phyloP scores from a whole-genome alignment of 1,139 yeast species.

The Cylindricascospora bacillispora region DNA sequence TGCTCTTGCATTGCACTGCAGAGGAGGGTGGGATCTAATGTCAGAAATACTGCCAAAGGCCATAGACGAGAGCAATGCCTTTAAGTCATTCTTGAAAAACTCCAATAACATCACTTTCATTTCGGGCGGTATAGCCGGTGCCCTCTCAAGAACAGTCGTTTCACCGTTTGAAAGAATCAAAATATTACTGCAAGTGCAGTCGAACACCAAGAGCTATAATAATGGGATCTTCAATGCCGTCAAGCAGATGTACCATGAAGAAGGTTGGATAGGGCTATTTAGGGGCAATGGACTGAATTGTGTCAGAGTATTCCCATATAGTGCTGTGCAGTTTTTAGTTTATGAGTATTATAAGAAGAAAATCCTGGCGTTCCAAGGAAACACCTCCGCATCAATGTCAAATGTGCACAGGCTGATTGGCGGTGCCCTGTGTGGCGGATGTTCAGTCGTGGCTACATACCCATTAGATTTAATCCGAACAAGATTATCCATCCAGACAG shows the following conservation, averaged over 20 bases:
- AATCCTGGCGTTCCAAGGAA: slow-evolving; percentile 30
- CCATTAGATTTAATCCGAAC: slow-evolving; percentile 90
- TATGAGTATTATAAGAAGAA: slow-evolving; percentile 57
- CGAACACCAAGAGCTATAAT: slow-evolving; percentile 42
- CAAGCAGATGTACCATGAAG: slow-evolving; percentile 69
- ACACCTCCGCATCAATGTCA: slow-evolving; percentile 31
- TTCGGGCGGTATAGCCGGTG: slow-evolving; percentile 82
- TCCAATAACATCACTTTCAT: slow-evolving; percentile 53
- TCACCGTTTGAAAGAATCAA: slow-evolving; percentile 94
- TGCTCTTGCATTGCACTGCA: too few species aligned
- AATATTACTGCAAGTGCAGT: slow-evolving; percentile 81
- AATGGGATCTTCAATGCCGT: slow-evolving; percentile 69
- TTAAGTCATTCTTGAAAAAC: slow-evolving; percentile 30
- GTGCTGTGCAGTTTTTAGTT: slow-evolving; percentile 87
- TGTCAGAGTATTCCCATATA: slow-evolving; percentile 79
- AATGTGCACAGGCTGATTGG: slow-evolving; percentile 52
- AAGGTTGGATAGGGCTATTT: slow-evolving; percentile 79
- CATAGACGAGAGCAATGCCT: too few species aligned
- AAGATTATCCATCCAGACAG: slow-evolving; percentile 79
- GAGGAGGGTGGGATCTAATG: too few species aligned
- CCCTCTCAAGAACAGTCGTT: slow-evolving; percentile 81
- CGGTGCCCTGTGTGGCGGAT: slow-evolving; percentile 74
- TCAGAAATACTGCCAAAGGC: too few species aligned
- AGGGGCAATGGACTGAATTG: slow-evolving; percentile 89
- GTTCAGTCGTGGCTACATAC: slow-evolving; percentile 74